phyloP scores from a whole-genome alignment of 305 asterid genomes.

The Petunia hybrid region DNA sequence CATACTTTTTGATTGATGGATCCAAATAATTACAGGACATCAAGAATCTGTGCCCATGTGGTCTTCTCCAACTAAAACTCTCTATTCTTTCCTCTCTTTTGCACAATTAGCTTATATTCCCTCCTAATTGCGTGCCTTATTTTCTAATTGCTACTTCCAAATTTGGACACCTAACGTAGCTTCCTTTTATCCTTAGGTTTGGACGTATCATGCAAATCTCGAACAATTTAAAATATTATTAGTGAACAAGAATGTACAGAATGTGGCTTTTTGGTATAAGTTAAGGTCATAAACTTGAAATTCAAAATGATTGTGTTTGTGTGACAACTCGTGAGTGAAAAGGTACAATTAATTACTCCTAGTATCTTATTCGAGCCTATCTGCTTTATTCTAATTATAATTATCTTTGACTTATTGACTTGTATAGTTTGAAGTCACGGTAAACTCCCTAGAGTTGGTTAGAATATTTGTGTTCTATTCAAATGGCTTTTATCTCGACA shows the following conservation, averaged over 20 bases:
- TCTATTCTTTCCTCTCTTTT: background rate
- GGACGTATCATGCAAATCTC: background rate
- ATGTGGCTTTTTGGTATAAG: conserved; percentile 23
- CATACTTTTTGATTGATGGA: background rate
- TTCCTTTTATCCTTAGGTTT: background rate
- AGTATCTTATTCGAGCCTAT: conserved; percentile 16
- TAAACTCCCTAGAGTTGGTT: background rate
- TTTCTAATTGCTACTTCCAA: background rate
- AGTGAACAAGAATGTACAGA: background rate
- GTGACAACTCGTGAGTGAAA: conserved; percentile 5
- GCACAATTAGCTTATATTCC: background rate
- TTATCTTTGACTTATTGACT: conserved; percentile 12
- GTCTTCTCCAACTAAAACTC: background rate
- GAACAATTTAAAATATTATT: background rate
- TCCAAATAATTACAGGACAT: background rate
- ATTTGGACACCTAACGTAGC: background rate
- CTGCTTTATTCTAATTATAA: background rate
- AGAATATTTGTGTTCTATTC: background rate
- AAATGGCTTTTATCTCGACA: no score
- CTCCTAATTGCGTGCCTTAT: background rate
- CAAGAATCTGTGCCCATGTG: conserved; percentile 27
- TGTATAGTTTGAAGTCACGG: conserved; percentile 1
- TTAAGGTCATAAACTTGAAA: no score
- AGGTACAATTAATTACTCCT: background rate
- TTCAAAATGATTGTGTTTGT: background rate